phyloP scores from a whole-genome alignment of 768 basidiomycete genomes.

The Cystofilobasidium macerans region DNA sequence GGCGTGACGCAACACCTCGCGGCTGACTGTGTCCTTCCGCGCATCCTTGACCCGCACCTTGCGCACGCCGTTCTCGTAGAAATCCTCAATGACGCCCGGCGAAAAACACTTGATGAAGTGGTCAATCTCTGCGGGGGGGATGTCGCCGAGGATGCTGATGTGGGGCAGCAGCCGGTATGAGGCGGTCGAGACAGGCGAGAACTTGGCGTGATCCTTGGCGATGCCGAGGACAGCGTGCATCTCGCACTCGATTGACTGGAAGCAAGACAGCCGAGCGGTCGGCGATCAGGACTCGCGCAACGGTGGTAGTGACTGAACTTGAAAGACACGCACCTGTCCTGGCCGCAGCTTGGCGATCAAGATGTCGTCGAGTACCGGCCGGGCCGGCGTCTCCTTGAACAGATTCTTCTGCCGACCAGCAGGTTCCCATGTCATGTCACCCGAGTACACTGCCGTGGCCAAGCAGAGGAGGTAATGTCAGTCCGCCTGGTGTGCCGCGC shows the following conservation, averaged over 20 bases:
- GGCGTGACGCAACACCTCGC: slow-evolving; percentile 82
- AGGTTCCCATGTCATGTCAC: slow-evolving; percentile 19
- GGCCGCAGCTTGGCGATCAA: slow-evolving; percentile 84
- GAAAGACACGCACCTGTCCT: slow-evolving; percentile 50
- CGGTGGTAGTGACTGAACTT: too few species aligned
- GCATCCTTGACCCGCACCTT: slow-evolving; percentile 45
- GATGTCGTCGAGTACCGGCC: slow-evolving; percentile 65
- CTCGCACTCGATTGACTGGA: slow-evolving; percentile 58
- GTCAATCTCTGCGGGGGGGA: slow-evolving; percentile 61
- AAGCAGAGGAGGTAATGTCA: background rate
- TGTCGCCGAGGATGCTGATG: slow-evolving; percentile 59
- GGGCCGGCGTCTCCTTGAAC: slow-evolving; percentile 41
- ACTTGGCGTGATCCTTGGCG: slow-evolving; percentile 93
- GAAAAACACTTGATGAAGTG: slow-evolving; percentile 86
- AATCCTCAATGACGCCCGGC: slow-evolving; percentile 43
- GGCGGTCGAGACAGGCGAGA: slow-evolving; percentile 90
- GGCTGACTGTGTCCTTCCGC: slow-evolving; percentile 74
- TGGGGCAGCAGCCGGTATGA: slow-evolving; percentile 85
- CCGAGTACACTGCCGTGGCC: slow-evolving; percentile 13
- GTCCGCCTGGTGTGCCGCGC: too few species aligned
- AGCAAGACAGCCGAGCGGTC: background rate
- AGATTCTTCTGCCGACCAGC: slow-evolving; percentile 21
- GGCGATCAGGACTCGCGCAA: too few species aligned
- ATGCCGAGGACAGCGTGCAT: slow-evolving; percentile 84
- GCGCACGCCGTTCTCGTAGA: slow-evolving; percentile 40